Evolutionary conservation across 169 alveolate species (phyloP), one percentile per base, ranked within the genome.

Genomic region (Plasmodium reichenowi): DNA sequence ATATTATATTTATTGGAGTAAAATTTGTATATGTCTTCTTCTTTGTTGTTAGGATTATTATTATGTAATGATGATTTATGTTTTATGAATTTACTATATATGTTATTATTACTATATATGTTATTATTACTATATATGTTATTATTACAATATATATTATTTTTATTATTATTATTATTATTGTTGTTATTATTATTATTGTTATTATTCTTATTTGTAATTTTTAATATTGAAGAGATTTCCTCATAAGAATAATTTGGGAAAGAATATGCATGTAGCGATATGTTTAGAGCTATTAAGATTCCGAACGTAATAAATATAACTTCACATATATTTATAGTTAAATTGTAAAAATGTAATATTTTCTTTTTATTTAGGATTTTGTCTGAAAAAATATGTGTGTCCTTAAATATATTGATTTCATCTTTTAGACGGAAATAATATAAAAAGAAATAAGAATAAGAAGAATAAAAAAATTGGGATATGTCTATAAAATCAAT

Each of bases 401-500:
- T 38, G 13, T 64, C 68, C 15, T 12, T 78, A 78, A 66, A 66
- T 2, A 78, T 1, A 20, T 52, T 47, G 3, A 26, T 17, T 22
- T 78, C 89, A 13, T 64, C 72, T 13, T 64, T 70, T 38, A 78
- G 24, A 24, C 89, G 52, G n/a, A 78, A 78, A 22, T 78, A 59
- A 60, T 78, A 64, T n/a, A 78, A 59, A 15, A 64, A 52, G 50
- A 78, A 78, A 78, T 64, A 59, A 4, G 67, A 32, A 78, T 78
- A 24, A 1, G 56, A 15, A 43, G 63, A 78, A 78, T n/a, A 78
- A 22, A 78, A 78, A n/a, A 78, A 78, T 17, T 78, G 32, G 2
- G 89, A 64, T 4, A 78, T 66, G 10, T 78, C 89, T 5, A 78
- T 26, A 7, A 78, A 50, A 26, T 78, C 89, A 26, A 78, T 78